These are phyloP conservation scores for Mycena latifolia DNA, from an alignment of 768 basidiomycete species.

Conservation along the genomic window DNA sequence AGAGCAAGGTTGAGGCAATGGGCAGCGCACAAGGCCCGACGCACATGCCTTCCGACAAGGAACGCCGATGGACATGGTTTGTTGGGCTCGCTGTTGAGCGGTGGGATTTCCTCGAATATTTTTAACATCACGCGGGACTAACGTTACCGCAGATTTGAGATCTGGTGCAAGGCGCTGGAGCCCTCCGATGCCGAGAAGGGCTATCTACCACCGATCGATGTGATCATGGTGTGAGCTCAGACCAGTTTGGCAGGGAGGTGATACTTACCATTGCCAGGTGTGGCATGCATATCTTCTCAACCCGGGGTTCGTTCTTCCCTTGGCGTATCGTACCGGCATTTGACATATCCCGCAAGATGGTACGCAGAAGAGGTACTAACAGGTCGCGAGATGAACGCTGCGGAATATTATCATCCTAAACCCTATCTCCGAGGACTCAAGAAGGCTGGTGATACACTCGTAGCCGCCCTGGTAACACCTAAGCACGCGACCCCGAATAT, in stretches of 20 bases:
- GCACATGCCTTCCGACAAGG: constrained; percentile 6
- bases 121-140: background rate
- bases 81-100: background rate
- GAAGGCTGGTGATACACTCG: too few relatives aligned
- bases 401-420: too few relatives aligned
- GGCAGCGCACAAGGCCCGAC: too few relatives aligned
- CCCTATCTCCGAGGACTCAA: constrained; percentile 35
- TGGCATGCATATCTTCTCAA: constrained; percentile 54
- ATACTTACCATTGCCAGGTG: too few relatives aligned
- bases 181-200: constrained; percentile 33
- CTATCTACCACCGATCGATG: constrained; percentile 25
- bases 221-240: constrained; percentile 30
- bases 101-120: background rate
- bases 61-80: background rate
- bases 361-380: constrained; percentile 52
- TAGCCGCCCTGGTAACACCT: too few relatives aligned
- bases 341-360: constrained; percentile 38
- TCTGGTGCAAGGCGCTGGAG: constrained; percentile 33
- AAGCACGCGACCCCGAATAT: too few relatives aligned
- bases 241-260: too few relatives aligned
- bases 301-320: constrained; percentile 28
- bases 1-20: constrained; percentile 24
- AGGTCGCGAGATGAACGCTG: too few relatives aligned
- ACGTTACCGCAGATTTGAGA: constrained; percentile 30
- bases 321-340: background rate